Conservation (phyloP, 208 protist genomes). For the Leptomonas seymouri region DNA sequence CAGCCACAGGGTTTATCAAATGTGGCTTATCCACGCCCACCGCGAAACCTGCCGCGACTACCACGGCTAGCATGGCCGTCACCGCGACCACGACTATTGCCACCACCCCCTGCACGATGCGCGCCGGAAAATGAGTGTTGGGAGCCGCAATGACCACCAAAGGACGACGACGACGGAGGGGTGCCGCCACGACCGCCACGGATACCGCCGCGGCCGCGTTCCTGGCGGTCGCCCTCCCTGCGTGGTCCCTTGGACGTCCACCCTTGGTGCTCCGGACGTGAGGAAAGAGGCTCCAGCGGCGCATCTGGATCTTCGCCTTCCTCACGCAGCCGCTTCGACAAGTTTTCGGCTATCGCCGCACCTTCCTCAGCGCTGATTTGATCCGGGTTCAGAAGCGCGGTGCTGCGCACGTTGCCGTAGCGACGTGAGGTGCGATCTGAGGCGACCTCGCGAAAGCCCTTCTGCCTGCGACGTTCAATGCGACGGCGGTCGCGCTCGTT, state of each 20-base stretch:
- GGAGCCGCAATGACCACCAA: background rate
- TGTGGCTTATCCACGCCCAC: background rate
- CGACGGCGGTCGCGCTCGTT: slow-evolving; percentile 73
- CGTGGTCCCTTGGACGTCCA: background rate
- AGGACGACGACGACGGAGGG: background rate
- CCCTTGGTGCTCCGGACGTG: background rate
- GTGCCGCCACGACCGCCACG: background rate
- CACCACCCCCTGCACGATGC: background rate
- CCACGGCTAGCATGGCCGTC: background rate
- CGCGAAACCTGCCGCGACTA: background rate
- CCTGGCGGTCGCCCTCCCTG: background rate
- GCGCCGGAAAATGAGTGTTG: too few species aligned
- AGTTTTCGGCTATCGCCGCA: slow-evolving; percentile 42
- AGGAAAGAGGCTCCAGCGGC: slow-evolving; percentile 10
- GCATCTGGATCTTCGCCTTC: slow-evolving; percentile 38
- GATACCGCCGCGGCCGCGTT: slow-evolving; percentile 4
- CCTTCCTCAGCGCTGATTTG: slow-evolving; percentile 60
- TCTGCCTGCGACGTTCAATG: slow-evolving; percentile 55
- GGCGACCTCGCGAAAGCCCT: slow-evolving; percentile 75
- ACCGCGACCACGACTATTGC: slow-evolving; percentile 16
- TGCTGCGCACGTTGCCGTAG: slow-evolving; percentile 77
- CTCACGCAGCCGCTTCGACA: slow-evolving; percentile 69
- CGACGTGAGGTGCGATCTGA: slow-evolving; percentile 69
- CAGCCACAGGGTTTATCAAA: too few species aligned
- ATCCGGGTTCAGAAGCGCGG: slow-evolving; percentile 61